Evolutionary conservation across 1,284 basidiomycete species (phyloP).

Genomic region (Ustilago crameri): DNA sequence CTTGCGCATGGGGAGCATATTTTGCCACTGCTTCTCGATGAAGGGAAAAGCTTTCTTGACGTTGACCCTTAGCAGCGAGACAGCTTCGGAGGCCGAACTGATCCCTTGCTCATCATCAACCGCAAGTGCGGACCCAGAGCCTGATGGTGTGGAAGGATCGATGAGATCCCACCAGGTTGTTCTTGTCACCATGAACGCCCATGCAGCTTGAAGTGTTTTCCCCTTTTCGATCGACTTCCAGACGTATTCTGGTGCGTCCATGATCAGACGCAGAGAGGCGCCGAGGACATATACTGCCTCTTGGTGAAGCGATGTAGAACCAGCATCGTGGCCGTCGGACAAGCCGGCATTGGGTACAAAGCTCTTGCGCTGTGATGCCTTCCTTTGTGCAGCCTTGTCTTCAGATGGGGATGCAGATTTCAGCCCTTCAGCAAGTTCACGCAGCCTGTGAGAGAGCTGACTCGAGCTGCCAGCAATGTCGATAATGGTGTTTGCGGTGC

Average conservation of each 20-base stretch:
- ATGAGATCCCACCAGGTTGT: constrained; percentile 44
- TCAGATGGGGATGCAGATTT: constrained; percentile 8
- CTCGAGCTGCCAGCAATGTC: constrained; percentile 52
- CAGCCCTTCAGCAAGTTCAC: constrained; percentile 25
- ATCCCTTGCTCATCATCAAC: constrained; percentile 18
- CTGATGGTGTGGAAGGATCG: constrained; percentile 9
- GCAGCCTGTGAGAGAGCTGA: constrained; percentile 40
- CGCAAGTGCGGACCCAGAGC: constrained; percentile 7
- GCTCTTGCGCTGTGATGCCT: constrained; percentile 22
- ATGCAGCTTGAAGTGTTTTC: constrained; percentile 50
- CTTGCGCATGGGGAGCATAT: constrained; percentile 54
- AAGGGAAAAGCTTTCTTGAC: constrained; percentile 51
- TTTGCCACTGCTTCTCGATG: constrained; percentile 54
- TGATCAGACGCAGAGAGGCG: constrained; percentile 50
- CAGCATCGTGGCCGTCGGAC: background rate
- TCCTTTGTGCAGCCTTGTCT: constrained; percentile 12
- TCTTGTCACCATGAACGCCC: constrained; percentile 51
- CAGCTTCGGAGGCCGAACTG: constrained; percentile 23
- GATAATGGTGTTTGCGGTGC: constrained; percentile 58
- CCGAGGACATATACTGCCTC: constrained; percentile 48
- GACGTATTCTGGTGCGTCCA: constrained; percentile 56
- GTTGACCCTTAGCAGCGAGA: constrained; percentile 31
- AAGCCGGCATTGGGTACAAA: constrained; percentile 16
- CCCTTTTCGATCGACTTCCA: constrained; percentile 57
- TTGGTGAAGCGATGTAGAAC: constrained; percentile 20